phyloP scores from a whole-genome alignment of 2,329 filamentous ascomycete species.

The Westerdykella aurantiaca region DNA sequence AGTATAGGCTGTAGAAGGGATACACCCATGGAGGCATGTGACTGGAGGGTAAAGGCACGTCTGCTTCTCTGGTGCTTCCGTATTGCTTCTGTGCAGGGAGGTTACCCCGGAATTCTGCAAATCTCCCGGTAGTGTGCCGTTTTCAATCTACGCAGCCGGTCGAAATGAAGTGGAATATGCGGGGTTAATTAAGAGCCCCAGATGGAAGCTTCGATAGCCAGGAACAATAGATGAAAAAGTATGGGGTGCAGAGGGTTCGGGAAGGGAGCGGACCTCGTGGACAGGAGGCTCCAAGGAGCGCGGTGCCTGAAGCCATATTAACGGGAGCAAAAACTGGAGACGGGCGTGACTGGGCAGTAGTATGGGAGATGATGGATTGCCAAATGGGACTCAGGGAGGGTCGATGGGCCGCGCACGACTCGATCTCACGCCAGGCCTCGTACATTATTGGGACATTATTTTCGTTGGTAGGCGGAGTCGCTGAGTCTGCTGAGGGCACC shows the following conservation, averaged over 20 bases:
- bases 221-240: constrained; percentile 28
- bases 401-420: not conserved
- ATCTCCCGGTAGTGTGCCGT: constrained; percentile 24
- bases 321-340: constrained; percentile 3
- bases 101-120: constrained; percentile 28
- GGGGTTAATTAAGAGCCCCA: constrained; percentile 23
- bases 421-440: not conserved
- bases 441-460: not conserved
- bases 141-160: constrained; percentile 13
- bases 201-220: constrained; percentile 12
- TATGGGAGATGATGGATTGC: not conserved
- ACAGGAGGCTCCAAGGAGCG: not conserved
- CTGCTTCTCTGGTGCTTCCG: constrained; percentile 5
- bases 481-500: not conserved
- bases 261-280: constrained; percentile 18
- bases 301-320: constrained; percentile 12
- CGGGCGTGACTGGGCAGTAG: constrained; percentile 6
- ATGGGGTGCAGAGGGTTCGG: constrained; percentile 26
- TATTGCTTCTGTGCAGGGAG: constrained; percentile 17
- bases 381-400: no score
- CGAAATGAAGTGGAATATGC: constrained; percentile 25
- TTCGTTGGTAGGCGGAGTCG: no score
- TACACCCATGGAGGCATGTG: no score
- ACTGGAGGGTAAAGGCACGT: no score
- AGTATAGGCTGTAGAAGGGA: no score